These are phyloP conservation scores for Malus hybrid DNA, from an alignment of 331 rosid species.

Conservation along the genomic window DNA sequence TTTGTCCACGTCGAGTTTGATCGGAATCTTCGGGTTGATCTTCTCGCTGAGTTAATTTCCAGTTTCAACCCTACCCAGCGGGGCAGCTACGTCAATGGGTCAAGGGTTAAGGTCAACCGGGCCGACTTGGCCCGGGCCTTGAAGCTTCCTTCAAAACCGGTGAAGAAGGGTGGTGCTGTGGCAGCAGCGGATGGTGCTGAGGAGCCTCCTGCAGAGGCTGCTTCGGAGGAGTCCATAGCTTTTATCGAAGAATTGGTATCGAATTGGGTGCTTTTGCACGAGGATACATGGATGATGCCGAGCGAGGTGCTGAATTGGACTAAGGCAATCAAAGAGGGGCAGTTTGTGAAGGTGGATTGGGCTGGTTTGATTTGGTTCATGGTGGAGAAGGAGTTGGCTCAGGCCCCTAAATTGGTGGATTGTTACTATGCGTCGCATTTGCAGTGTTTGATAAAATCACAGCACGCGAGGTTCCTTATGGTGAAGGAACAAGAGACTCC, in stretches of 20 bases:
- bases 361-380: conserved; percentile 66
- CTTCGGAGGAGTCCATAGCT: conserved; percentile 29
- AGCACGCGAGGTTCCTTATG: conserved; percentile 37
- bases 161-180: conserved; percentile 28
- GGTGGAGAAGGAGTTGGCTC: conserved; percentile 71
- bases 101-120: conserved; percentile 39
- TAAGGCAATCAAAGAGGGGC: conserved; percentile 46
- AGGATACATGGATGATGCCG: conserved; percentile 52
- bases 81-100: conserved; percentile 45
- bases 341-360: conserved; percentile 73
- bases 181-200: conserved; percentile 2
- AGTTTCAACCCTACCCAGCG: conserved; percentile 17
- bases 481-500: conserved; percentile 18
- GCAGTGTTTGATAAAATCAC: conserved; percentile 58
- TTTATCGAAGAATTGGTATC: conserved; percentile 55
- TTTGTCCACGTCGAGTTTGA: conserved; percentile 58
- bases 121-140: conserved; percentile 70
- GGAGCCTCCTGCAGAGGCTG: conserved; percentile 11
- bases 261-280: conserved; percentile 76
- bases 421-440: conserved; percentile 91
- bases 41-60: conserved; percentile 47
- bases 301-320: conserved; percentile 37
- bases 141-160: conserved; percentile 36
- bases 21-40: conserved; percentile 33
- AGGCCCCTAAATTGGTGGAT: conserved; percentile 26